Conservation (phyloP, 495 filamentous ascomycete species). For the Lasiosphaeris hirsuta region DNA sequence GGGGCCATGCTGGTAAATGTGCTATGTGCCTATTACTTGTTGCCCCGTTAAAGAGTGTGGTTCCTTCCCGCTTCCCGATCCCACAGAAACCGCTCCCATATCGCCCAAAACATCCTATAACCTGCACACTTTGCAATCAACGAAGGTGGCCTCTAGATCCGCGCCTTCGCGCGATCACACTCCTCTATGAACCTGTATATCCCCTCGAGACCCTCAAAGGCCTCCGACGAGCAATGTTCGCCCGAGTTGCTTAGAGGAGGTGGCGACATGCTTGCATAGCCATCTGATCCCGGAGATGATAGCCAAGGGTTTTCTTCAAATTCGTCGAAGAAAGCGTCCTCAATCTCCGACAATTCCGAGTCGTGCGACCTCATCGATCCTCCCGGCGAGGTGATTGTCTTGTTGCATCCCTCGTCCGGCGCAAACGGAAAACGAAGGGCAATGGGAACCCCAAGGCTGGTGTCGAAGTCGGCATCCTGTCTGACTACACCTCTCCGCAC, state of each 20-base stretch:
- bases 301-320: slow-evolving; percentile 46
- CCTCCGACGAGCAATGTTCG: slow-evolving; percentile 44
- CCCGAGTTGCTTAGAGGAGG: slow-evolving; percentile 38
- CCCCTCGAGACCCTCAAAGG: slow-evolving; percentile 79
- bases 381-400: slow-evolving; percentile 49
- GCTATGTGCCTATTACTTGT: too few species aligned
- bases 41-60: too few species aligned
- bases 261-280: slow-evolving; percentile 50
- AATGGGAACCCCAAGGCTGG: slow-evolving; percentile 58
- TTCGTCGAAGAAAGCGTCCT: slow-evolving; percentile 38
- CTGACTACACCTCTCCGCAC: slow-evolving; percentile 69
- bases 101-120: too few species aligned
- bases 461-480: slow-evolving; percentile 74
- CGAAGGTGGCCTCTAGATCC: slow-evolving; percentile 8
- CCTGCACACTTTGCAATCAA: neutral
- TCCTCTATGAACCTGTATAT: slow-evolving; percentile 86
- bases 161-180: slow-evolving; percentile 62
- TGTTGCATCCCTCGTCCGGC: slow-evolving; percentile 45
- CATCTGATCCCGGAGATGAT: slow-evolving; percentile 40
- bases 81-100: too few species aligned
- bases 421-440: slow-evolving; percentile 86
- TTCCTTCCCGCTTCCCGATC: too few species aligned
- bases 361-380: slow-evolving; percentile 44
- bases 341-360: slow-evolving; percentile 41
- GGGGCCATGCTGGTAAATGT: too few species aligned